These are phyloP conservation scores for Zizania palustris DNA, from an alignment of 202 grass and related monocot genomes.

Conservation along the genomic window DNA sequence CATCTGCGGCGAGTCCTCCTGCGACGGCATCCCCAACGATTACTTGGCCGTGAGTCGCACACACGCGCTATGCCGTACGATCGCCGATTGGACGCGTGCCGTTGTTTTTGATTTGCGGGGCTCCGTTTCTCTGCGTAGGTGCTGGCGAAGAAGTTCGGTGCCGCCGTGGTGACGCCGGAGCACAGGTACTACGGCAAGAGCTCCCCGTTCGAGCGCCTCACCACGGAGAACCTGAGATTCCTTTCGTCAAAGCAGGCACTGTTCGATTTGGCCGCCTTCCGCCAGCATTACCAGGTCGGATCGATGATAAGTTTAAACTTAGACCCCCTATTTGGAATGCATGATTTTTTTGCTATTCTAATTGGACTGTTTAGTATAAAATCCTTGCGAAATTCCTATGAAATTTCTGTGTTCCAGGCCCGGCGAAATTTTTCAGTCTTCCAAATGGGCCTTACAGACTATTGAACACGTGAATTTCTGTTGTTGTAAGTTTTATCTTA, in stretches of 20 bases:
- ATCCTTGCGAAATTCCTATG: neutral
- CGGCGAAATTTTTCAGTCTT: neutral
- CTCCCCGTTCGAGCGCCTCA: slow-evolving; percentile 71
- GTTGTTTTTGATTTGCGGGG: neutral
- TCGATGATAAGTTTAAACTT: neutral
- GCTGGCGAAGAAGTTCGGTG: slow-evolving; percentile 89
- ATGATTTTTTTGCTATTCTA: neutral
- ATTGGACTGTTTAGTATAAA: neutral
- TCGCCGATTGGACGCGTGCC: neutral
- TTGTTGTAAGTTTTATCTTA: neutral
- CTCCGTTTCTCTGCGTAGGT: slow-evolving; percentile 32
- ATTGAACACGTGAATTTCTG: neutral
- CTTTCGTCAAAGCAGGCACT: slow-evolving; percentile 97
- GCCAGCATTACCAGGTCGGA: slow-evolving; percentile 81
- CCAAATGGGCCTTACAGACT: neutral
- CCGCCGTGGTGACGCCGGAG: slow-evolving; percentile 82
- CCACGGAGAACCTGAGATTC: slow-evolving; percentile 79
- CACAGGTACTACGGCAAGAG: slow-evolving; percentile 98
- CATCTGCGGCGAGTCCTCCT: slow-evolving; percentile 83
- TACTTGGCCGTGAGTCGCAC: slow-evolving; percentile 65
- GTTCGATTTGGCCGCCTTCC: slow-evolving; percentile 91
- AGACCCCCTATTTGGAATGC: neutral
- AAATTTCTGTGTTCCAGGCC: too few relatives aligned
- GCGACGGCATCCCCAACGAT: slow-evolving; percentile 82
- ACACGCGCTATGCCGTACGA: neutral